Percentiles rank a stretch among this genome's conserved stretches.
These are phyloP conservation scores for Hanseniaspora uvarum DNA, from an alignment of 1,139 yeast species.

Conservation along the genomic window DNA sequence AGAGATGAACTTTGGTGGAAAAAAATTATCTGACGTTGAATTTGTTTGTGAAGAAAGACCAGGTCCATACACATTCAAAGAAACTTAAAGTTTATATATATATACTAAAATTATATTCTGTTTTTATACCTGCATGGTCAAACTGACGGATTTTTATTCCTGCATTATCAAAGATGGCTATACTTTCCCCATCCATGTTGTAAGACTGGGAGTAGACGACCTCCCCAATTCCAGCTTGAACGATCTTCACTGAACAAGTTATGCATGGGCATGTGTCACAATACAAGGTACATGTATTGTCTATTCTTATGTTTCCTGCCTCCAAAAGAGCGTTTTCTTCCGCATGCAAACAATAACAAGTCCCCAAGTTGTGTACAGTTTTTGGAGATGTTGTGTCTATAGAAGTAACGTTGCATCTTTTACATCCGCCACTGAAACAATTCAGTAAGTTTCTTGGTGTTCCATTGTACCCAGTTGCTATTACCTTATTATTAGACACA, in stretches of 20 bases:
- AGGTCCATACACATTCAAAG: constrained; percentile 65
- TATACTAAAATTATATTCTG: constrained; percentile 21
- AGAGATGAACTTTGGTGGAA: constrained; percentile 45
- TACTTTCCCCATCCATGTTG: constrained; percentile 75
- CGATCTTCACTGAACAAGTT: constrained; percentile 89
- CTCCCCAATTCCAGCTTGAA: constrained; percentile 80
- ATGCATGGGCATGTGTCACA: constrained; percentile 97
- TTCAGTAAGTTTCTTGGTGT: constrained; percentile 81
- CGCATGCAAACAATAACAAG: constrained; percentile 90
- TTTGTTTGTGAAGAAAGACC: constrained; percentile 59
- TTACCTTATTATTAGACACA: constrained; percentile 72
- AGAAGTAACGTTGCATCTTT: constrained; percentile 53
- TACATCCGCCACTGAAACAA: constrained; percentile 93
- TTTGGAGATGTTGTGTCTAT: constrained; percentile 29
- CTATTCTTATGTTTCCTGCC: constrained; percentile 79
- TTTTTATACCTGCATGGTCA: constrained; percentile 42
- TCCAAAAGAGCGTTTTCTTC: constrained; percentile 93
- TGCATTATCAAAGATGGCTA: constrained; percentile 61
- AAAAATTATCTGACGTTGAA: constrained; percentile 42
- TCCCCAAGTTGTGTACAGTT: constrained; percentile 58
- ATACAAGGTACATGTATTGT: constrained; percentile 48
- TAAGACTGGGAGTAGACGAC: constrained; percentile 92
- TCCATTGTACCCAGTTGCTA: constrained; percentile 96
- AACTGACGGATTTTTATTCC: constrained; percentile 67
- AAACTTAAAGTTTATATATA: constrained; percentile 27